Evolutionary conservation across 371 early-diverging fungal species (phyloP), one percentile per base, ranked within the genome.

Genomic region (Rhizopus arrhizus): DNA sequence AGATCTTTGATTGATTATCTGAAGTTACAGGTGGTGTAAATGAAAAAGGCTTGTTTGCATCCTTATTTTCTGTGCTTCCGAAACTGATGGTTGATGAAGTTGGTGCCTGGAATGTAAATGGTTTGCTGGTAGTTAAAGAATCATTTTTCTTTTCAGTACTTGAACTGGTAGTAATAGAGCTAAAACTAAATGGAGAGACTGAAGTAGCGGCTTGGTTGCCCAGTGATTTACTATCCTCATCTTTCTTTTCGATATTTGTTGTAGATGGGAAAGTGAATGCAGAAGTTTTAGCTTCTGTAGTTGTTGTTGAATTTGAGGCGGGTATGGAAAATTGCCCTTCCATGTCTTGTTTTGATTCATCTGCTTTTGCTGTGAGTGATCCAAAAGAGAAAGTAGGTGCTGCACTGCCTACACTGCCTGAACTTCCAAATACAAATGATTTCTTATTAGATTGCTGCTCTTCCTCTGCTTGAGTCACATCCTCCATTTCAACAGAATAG

Each of bases 351-450:
- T 48, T 48, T 29, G 28, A 5, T 22, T 48, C 48, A 7, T 48
- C 29, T 10, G 48, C 28, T 29, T 43, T 43, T 43, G 43, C 43
- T 43, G 43, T 15, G n/a, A 43, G 4, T 5, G 48, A 29, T 48
- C 48, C 48, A 48, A 48, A 48, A 7, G 48, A 48, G 31, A 48
- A 48, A 29, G 48, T 8, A 28, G 48, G 48, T 48, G 29, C 48
- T 29, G 48, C 29, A 29, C 48, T 48, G 10, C 48, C 48, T 29
- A 29, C 2, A 48, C n/a, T n/a, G 6, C 29, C 8, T 7, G 48
- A 48, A 29, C 48, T 29, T 9, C 48, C 48, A 15, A 48, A 48
- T 22, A 28, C 29, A 48, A 28, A 48, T 3, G 29, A 48, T 48
- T 28, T 48, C 12, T 48, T 48, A 7, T 29, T 22, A 4, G 48